phyloP scores from a whole-genome alignment of 192 early-diverging fungal genomes.

The Cladochytrium replicatum region DNA sequence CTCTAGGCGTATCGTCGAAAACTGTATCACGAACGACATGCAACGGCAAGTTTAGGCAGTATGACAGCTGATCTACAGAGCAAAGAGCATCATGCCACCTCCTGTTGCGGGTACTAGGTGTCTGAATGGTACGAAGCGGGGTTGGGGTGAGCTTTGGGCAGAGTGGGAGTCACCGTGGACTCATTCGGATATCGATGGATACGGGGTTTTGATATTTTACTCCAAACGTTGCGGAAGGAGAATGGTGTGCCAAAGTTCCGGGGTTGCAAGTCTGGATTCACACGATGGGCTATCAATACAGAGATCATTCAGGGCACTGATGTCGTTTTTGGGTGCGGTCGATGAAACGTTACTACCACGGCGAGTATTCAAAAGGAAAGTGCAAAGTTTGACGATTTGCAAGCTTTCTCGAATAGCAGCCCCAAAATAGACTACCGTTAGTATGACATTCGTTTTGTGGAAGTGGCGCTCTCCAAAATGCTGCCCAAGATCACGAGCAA shows the following conservation, averaged over 20 bases:
- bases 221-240: not conserved
- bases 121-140: conserved; percentile 16
- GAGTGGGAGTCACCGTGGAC: conserved; percentile 31
- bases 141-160: conserved; percentile 28
- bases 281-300: conserved; percentile 11
- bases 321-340: conserved; percentile 15
- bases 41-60: too few species aligned
- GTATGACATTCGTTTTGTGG: too few species aligned
- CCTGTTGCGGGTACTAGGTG: conserved; percentile 18
- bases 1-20: not conserved
- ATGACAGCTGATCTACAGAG: too few species aligned
- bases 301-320: conserved; percentile 18
- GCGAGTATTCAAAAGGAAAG: too few species aligned
- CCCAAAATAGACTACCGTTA: too few species aligned
- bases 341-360: conserved; percentile 14
- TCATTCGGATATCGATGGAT: conserved; percentile 28
- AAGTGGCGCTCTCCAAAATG: too few species aligned
- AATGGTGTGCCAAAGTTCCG: not conserved
- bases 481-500: too few species aligned
- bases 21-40: conserved; percentile 6
- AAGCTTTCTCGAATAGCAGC: too few species aligned
- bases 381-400: too few species aligned
- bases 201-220: conserved; percentile 15
- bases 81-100: conserved; percentile 15
- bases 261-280: not conserved